Evolutionary conservation across 2,329 filamentous ascomycete genomes (phyloP), one percentile per base, ranked within the genome.

Genomic region (Drechslerella coelobrocha): DNA sequence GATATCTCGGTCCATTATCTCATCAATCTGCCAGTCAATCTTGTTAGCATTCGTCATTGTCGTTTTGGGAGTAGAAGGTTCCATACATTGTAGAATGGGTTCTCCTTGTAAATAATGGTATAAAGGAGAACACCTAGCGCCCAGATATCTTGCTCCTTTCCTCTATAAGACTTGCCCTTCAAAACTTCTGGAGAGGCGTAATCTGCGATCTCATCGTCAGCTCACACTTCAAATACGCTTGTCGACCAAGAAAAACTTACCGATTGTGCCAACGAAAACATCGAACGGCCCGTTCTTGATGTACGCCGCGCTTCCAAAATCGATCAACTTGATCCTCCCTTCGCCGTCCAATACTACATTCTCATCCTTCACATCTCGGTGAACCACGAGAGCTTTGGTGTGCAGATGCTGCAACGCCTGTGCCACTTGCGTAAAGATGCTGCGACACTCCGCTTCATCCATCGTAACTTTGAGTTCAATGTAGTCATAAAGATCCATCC

Each of bases 71-170:
- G 17, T 9, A 12, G 7, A 29, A 2, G n/a, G 4, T 21, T 19
- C 57, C 69, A 41, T 61, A 76, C 75, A 79, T 90, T 95, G 84
- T 97, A 97, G 79, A 97, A 99, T 0, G 94, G 93, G 77, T 99
- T 99, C 81, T 99, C 94, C 81, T 97, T 99, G 84, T 99, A 99
- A 77, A 97, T 89, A 77, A 99, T 97, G 26, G 94, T 99, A 82
- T 99, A 99, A 12, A 99, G 86, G 24, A 99, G 84, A 76, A 99
- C 97, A 23, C 94, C 94, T 14, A 99, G 84, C 0, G 94, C 94
- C 94, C 94, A 99, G 27, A 99, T 92, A 77, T 99, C 94, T 82
- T 99, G 94, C 79, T 96, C 93, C 80, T 95, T 96, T 77, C 94
- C 94, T 74, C 89, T 86, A 80, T 99, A 99, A 14, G 92, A 89